Evolutionary conservation across 495 filamentous ascomycete species (phyloP), one percentile per base, ranked within the genome.

Genomic region (Hyphodiscus hymeniophilus): DNA sequence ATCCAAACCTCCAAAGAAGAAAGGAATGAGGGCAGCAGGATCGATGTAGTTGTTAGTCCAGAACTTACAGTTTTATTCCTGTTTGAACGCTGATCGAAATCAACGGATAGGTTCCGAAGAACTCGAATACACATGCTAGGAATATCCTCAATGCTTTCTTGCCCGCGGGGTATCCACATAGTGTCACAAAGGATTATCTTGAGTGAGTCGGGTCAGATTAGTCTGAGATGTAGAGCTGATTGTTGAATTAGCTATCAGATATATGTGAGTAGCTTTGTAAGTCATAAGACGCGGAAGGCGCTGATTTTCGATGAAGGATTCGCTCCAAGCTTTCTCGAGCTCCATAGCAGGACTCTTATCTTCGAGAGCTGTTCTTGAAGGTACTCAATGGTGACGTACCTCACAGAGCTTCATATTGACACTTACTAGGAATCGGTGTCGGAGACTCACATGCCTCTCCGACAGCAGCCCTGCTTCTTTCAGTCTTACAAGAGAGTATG

Each of bases 261-360:
- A 49, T 89, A 81, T 57, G 79, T 82, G 60, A 53, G 65, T 39
- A 16, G 16, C 7, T n/a, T 11, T 3, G 24, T 40, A 22, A 5
- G 15, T 22, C 7, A 28, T 20, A 12, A 31, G 30, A 13, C 10
- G 20, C 24, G 35, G 28, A 34, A 21, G 33, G 11, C 32, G 41
- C 40, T 51, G 32, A 42, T 17, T 20, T 15, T 22, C 11, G 11
- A 28, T 18, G 15, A 52, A 89, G 84, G 92, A 98, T 72, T 95
- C 91, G 0, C 73, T 98, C 5, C 92, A 96, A 67, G 92, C 92
- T 26, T 98, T 98, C 66, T 86, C 87, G 45, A 92, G 86, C 59
- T 92, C 89, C 40, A 94, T 98, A 52, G 88, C 89, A 3, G 85
- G 89, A 2, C 71, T 98, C 7, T 69, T 98, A 28, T 84, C 88